Evolutionary conservation across 148 eudicot species (phyloP).

Genomic region (Spergularia bocconei): DNA sequence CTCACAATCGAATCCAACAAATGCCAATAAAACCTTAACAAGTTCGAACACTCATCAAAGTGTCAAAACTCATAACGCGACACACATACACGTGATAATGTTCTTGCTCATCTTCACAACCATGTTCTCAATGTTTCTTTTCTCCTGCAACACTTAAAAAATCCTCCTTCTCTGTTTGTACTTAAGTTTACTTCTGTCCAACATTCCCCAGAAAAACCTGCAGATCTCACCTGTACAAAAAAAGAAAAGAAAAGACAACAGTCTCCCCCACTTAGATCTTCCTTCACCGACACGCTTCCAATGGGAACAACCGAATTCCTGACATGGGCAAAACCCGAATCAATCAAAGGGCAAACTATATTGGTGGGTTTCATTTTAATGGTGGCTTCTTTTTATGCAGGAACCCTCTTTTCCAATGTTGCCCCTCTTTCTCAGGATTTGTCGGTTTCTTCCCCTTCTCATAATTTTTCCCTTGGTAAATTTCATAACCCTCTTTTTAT

Average conservation of each 20-base stretch:
- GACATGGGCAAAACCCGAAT: conserved; percentile 39
- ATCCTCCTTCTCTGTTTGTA: neutral
- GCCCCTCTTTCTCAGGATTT: conserved; percentile 31
- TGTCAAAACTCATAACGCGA: no score
- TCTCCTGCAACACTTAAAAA: neutral
- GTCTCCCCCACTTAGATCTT: neutral
- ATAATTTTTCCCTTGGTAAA: conserved; percentile 36
- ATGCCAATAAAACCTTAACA: no score
- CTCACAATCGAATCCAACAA: no score
- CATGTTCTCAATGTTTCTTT: no score
- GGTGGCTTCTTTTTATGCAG: conserved; percentile 71
- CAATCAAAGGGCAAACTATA: conserved; percentile 50
- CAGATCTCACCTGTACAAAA: conserved; percentile 20
- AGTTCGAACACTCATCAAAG: no score
- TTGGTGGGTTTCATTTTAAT: conserved; percentile 56
- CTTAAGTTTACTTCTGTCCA: neutral
- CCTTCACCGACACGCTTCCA: neutral
- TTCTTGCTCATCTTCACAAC: no score
- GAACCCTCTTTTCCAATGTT: conserved; percentile 58
- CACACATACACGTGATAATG: no score
- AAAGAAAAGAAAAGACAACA: neutral
- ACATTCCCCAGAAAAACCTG: conserved; percentile 6
- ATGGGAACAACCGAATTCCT: conserved; percentile 17
- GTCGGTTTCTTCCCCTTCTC: conserved; percentile 32
- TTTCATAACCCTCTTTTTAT: conserved; percentile 10